phyloP scores from a whole-genome alignment of 2,329 filamentous ascomycete genomes.

The Onygenales sp. region DNA sequence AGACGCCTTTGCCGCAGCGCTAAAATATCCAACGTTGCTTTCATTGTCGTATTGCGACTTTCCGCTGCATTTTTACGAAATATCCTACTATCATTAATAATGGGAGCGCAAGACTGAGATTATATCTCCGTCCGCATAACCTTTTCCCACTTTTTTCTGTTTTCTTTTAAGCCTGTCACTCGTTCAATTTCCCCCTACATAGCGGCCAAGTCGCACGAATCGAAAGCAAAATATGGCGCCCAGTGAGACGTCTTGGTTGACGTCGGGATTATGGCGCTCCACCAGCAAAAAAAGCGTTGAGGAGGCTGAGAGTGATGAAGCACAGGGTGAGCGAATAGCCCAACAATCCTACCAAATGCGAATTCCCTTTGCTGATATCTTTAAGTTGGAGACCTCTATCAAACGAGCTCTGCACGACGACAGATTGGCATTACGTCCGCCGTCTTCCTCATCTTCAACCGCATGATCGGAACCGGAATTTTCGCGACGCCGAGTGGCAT shows the following conservation, averaged over 20 bases:
- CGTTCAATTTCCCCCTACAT: neutral
- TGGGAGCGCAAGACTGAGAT: too few relatives aligned
- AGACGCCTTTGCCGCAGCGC: too few relatives aligned
- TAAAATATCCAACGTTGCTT: too few relatives aligned
- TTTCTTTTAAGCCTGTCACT: neutral
- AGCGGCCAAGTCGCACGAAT: neutral
- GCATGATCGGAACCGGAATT: slow-evolving; percentile 59
- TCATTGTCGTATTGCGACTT: too few relatives aligned
- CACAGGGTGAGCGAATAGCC: neutral
- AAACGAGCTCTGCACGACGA: slow-evolving; percentile 11
- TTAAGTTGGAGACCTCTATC: slow-evolving; percentile 15
- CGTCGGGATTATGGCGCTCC: neutral
- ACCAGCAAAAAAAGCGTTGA: neutral
- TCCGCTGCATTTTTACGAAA: too few relatives aligned
- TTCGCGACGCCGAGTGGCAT: slow-evolving; percentile 61
- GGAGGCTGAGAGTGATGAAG: neutral
- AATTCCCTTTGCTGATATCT: neutral
- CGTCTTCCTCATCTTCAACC: slow-evolving; percentile 32
- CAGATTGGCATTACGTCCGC: slow-evolving; percentile 15
- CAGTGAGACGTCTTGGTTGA: neutral
- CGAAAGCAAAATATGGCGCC: neutral
- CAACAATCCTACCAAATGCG: neutral
- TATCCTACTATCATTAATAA: too few relatives aligned
- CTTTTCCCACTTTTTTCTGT: too few relatives aligned
- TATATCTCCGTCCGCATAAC: too few relatives aligned